phyloP scores from a whole-genome alignment of 768 basidiomycete genomes.

The Cystobasidium onofrii region DNA sequence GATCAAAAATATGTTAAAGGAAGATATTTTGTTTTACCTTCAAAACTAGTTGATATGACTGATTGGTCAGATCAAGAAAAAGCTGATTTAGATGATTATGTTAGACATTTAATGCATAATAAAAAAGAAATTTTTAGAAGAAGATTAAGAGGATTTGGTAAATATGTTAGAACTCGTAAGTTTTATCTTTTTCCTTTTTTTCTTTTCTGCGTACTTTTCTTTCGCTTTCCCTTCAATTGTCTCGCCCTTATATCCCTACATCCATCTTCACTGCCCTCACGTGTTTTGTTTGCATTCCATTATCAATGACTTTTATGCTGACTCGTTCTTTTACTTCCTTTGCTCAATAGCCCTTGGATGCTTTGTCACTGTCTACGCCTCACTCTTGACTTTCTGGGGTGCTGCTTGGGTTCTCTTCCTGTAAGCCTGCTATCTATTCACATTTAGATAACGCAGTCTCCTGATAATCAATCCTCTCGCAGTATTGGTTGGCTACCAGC shows the following conservation, averaged over 20 bases:
- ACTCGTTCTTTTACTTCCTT: not conserved
- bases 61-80: constrained; percentile 35
- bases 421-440: not conserved
- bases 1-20: constrained; percentile 15
- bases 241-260: no score
- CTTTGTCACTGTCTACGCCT: constrained; percentile 34
- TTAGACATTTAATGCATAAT: constrained; percentile 33
- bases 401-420: constrained; percentile 34
- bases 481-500: constrained; percentile 31
- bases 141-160: constrained; percentile 22
- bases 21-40: constrained; percentile 30
- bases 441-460: no score
- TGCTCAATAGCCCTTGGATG: constrained; percentile 27
- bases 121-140: constrained; percentile 27
- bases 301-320: no score
- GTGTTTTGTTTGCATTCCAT: no score
- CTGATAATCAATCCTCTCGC: not conserved
- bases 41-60: constrained; percentile 31
- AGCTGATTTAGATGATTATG: constrained; percentile 36
- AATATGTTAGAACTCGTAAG: constrained; percentile 34
- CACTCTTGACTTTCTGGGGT: constrained; percentile 33
- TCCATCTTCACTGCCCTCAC: no score
- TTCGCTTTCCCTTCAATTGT: not conserved
- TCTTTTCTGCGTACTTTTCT: not conserved
- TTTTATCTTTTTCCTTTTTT: not conserved